These are phyloP conservation scores for Epichloe sibirici DNA, from an alignment of 2,329 filamentous ascomycete genomes.

Conservation along the genomic window DNA sequence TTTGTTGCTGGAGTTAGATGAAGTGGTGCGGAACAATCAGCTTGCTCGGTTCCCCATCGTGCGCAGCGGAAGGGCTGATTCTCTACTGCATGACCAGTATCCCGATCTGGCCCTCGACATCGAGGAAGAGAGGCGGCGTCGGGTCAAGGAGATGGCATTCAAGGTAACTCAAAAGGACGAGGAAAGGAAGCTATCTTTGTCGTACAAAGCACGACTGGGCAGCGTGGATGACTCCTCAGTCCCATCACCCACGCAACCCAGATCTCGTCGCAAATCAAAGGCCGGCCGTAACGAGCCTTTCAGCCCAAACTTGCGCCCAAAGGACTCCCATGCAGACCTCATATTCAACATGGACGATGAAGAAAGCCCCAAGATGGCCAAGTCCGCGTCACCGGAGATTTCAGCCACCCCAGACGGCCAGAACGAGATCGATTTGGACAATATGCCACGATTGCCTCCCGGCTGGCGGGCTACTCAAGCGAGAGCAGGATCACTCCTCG, in stretches of 20 bases:
- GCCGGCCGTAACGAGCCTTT: slow-evolving; percentile 39
- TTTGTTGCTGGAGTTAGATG: slow-evolving; percentile 68
- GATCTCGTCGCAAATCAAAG: slow-evolving; percentile 33
- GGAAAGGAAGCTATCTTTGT: slow-evolving; percentile 48
- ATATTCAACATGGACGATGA: slow-evolving; percentile 96
- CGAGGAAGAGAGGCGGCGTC: slow-evolving; percentile 54
- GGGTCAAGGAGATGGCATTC: slow-evolving; percentile 66
- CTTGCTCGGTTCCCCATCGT: slow-evolving; percentile 64
- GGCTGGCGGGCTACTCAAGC: slow-evolving; percentile 15
- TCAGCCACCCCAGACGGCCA: slow-evolving; percentile 10
- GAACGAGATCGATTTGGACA: slow-evolving; percentile 15
- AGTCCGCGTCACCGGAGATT: slow-evolving; percentile 15
- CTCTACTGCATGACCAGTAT: slow-evolving; percentile 50
- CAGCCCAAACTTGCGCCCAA: slow-evolving; percentile 57
- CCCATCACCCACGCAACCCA: slow-evolving; percentile 30
- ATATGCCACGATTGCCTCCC: slow-evolving; percentile 18
- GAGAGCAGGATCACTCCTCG: not conserved
- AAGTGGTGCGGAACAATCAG: slow-evolving; percentile 72
- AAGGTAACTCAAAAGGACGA: slow-evolving; percentile 50
- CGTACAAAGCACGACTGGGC: slow-evolving; percentile 46
- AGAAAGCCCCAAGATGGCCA: slow-evolving; percentile 22
- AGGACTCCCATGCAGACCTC: slow-evolving; percentile 58
- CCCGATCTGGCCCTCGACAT: slow-evolving; percentile 53
- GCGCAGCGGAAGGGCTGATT: slow-evolving; percentile 60
- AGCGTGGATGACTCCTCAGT: slow-evolving; percentile 50